Evolutionary conservation across 2,329 filamentous ascomycete genomes (phyloP).

Genomic region (Leptographium galeiforme): DNA sequence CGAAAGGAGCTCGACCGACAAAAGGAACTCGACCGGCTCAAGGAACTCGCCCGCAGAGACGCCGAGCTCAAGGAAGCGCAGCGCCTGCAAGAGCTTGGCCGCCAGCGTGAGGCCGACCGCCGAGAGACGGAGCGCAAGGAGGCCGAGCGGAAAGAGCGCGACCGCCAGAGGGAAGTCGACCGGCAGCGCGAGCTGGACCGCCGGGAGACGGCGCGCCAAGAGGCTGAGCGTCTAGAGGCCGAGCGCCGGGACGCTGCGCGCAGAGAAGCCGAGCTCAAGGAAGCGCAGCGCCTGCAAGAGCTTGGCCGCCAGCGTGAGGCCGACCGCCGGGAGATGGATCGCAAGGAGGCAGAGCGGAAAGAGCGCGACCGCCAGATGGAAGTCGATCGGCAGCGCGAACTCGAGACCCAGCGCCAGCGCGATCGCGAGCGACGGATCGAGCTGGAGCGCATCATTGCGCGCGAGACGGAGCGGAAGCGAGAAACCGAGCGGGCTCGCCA

Average conservation of each 20-base stretch:
- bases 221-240: background rate
- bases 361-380: background rate
- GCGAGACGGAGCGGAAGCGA: background rate
- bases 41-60: too few relatives aligned
- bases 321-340: background rate
- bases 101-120: background rate
- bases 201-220: background rate
- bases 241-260: background rate
- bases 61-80: background rate
- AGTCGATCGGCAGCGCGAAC: background rate
- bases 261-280: background rate
- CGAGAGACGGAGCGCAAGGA: background rate
- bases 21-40: too few relatives aligned
- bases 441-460: background rate
- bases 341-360: background rate
- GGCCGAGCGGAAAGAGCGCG: background rate
- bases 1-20: background rate
- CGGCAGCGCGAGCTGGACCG: conserved; percentile 3
- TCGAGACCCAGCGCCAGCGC: background rate
- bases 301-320: background rate
- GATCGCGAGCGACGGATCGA: background rate
- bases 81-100: background rate
- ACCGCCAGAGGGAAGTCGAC: background rate
- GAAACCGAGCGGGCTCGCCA: background rate
- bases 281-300: background rate